Evolutionary conservation across 2,329 filamentous ascomycete species (phyloP), one percentile per base, ranked within the genome.

Genomic region (Chalaropsis ovoidea): DNA sequence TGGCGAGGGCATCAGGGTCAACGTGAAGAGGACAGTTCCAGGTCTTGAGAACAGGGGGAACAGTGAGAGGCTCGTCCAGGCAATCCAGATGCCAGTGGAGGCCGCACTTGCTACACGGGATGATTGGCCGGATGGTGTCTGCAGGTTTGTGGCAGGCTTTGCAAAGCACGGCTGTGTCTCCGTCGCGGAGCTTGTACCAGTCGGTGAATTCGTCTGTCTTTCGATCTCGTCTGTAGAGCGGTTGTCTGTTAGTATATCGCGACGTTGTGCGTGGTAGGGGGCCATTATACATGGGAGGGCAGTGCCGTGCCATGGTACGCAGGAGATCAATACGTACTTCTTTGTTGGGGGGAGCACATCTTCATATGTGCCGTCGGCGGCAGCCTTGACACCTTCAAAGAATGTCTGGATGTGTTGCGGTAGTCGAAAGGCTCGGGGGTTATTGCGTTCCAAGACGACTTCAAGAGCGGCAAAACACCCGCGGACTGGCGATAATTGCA

Each of bases 81-180:
- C 94, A 99, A 75, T 97, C 93, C 63, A 96, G 79, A 77, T 99
- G 94, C 88, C 92, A 99, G 72, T 86, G 82, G 42, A 90, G 81
- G 13, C 83, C 80, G 75, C 93, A 99, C 71, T 82, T 84, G 74
- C 91, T 91, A 77, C 93, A 99, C 58, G 88, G 85, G 70, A 96
- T 87, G 71, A 97, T 91, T 70, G 87, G 83, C 31, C 88, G 84
- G 70, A 81, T 81, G 69, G 77, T 75, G 22, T 82, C 78, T 58
- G 86, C 83, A 35, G 86, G 81, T 71, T 81, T 80, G 69, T 88
- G 82, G 76, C 93, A 97, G 56, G 79, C 78, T 72, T 87, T 85
- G 76, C 93, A 97, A 62, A 95, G 77, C 60, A 95, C 86, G 3
- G 85, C 76, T 69, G 87, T 87, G 69, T 95, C 89, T 67, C 75